Conservation (phyloP, 2,329 filamentous ascomycete species). For the Geoglossum cookeanum region DNA sequence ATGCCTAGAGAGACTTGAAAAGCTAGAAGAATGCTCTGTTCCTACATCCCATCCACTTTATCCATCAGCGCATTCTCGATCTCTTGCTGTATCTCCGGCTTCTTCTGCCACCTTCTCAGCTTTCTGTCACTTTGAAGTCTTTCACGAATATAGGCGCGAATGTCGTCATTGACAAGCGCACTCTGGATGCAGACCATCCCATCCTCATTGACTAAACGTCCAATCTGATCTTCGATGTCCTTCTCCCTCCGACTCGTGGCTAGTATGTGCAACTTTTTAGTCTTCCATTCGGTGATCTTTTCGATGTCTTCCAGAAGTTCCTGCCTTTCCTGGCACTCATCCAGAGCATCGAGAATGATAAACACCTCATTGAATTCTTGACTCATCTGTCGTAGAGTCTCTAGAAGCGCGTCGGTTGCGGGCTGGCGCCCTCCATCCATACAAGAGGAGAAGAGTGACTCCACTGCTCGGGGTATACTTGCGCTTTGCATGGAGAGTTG, state of each 20-base stretch:
- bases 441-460: background rate
- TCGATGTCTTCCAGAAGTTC: background rate
- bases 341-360: slow-evolving; percentile 4
- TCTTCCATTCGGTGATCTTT: background rate
- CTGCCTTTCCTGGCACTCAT: slow-evolving; percentile 4
- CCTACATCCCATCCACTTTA: slow-evolving; percentile 8
- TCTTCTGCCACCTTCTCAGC: slow-evolving; percentile 1
- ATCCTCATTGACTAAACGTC: background rate
- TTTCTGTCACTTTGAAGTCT: background rate
- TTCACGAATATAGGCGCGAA: slow-evolving; percentile 2
- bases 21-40: background rate
- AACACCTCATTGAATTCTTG: background rate
- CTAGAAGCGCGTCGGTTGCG: background rate
- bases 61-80: slow-evolving; percentile 5
- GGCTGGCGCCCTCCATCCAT: background rate
- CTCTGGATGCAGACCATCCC: background rate
- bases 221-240: background rate
- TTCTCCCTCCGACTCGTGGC: slow-evolving; percentile 1
- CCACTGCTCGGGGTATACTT: background rate
- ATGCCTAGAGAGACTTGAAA: background rate
- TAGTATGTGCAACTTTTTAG: background rate
- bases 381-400: background rate
- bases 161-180: slow-evolving; percentile 3
- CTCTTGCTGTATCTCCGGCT: slow-evolving; percentile 2
- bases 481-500: slow-evolving; percentile 17